A percentile compares a stretch with the other conserved stretches of the same genome.
phyloP scores from a whole-genome alignment of 1,284 basidiomycete species.

The Ustilago lituana region DNA sequence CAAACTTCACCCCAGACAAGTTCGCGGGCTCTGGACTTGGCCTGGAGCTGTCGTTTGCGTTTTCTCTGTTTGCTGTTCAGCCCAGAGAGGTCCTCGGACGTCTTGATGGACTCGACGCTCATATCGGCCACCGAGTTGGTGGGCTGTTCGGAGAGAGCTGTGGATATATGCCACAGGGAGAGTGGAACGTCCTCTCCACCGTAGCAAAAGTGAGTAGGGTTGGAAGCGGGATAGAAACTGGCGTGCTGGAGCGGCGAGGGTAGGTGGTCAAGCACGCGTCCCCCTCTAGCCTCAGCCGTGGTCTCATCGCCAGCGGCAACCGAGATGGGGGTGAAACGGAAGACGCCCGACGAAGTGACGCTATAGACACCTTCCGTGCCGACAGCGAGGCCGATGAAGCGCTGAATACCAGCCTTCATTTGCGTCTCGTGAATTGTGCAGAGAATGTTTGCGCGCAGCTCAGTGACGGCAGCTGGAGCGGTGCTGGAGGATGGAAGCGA shows the following conservation, averaged over 20 bases:
- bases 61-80: conserved; percentile 50
- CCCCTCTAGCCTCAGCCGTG: conserved; percentile 7
- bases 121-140: conserved; percentile 21
- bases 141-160: conserved; percentile 32
- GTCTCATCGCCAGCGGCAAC: not conserved
- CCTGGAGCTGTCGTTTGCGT: conserved; percentile 53
- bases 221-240: conserved; percentile 40
- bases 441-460: conserved; percentile 31
- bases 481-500: conserved; percentile 23
- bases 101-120: conserved; percentile 24
- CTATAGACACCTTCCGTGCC: conserved; percentile 41
- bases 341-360: conserved; percentile 48
- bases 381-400: conserved; percentile 56
- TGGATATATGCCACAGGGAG: conserved; percentile 51
- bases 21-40: conserved; percentile 49
- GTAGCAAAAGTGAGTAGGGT: conserved; percentile 55
- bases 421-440: conserved; percentile 36
- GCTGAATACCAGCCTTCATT: conserved; percentile 57
- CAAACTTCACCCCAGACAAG: conserved; percentile 56
- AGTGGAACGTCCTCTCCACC: conserved; percentile 59
- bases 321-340: conserved; percentile 40
- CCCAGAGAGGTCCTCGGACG: conserved; percentile 17
- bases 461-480: conserved; percentile 9
- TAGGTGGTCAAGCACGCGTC: conserved; percentile 25
- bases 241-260: conserved; percentile 52